phyloP scores from a whole-genome alignment of 108 stramenopile genomes.

The Heterococcus sp. region DNA sequence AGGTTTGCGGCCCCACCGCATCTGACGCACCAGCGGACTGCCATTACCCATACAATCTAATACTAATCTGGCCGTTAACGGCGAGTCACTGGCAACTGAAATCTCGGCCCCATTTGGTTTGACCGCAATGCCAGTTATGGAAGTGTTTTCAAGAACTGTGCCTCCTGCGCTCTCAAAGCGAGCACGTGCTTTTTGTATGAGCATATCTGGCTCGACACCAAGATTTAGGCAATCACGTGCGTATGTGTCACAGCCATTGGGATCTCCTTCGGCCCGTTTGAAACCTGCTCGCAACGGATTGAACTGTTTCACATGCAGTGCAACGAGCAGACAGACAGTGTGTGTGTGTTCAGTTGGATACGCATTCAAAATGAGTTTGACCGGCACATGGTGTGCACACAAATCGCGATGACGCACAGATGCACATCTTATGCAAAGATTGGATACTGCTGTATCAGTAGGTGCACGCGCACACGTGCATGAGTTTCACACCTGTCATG shows the following conservation, averaged over 20 bases:
- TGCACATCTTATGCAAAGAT: background rate
- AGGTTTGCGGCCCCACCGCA: slow-evolving; percentile 59
- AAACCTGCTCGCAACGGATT: slow-evolving; percentile 36
- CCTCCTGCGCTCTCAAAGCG: slow-evolving; percentile 50
- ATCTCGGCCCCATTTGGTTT: slow-evolving; percentile 52
- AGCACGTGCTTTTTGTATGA: slow-evolving; percentile 34
- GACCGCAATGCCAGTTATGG: slow-evolving; percentile 72
- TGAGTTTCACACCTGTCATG: background rate
- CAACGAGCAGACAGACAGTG: background rate
- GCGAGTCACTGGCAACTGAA: background rate
- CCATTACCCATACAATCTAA: slow-evolving; percentile 91
- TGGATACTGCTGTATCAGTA: background rate
- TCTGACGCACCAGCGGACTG: slow-evolving; percentile 76
- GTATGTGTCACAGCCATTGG: slow-evolving; percentile 22
- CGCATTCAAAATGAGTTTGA: too few species aligned
- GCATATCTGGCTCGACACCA: slow-evolving; percentile 29
- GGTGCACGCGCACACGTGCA: background rate
- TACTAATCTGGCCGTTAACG: slow-evolving; percentile 74
- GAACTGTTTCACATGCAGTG: too few species aligned
- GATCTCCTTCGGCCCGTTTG: slow-evolving; percentile 27
- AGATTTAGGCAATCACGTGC: slow-evolving; percentile 25
- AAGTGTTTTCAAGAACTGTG: slow-evolving; percentile 64
- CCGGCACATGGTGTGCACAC: too few species aligned
- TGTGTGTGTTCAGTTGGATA: background rate
- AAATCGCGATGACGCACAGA: background rate